phyloP scores from a whole-genome alignment of 768 basidiomycete genomes.

The Fibroporia radiculosa region DNA sequence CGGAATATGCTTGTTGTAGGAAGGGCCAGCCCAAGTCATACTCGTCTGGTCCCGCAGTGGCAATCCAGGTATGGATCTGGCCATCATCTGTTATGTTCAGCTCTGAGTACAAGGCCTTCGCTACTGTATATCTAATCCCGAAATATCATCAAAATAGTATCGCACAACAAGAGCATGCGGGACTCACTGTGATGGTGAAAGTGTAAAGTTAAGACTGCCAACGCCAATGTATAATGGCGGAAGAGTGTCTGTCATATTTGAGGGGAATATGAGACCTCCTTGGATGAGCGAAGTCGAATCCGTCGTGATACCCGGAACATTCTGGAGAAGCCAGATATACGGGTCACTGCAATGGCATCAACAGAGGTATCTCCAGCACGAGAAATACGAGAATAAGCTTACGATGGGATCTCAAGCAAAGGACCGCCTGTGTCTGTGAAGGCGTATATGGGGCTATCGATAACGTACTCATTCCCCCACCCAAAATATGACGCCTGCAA shows the following conservation, averaged over 20 bases:
- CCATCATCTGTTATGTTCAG: neutral
- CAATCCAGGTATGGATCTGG: neutral
- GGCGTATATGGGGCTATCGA: neutral
- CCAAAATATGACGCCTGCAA: neutral
- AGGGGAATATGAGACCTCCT: neutral
- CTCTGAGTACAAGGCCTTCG: neutral
- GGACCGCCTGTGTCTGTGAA: neutral
- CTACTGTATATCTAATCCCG: neutral
- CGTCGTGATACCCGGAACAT: neutral
- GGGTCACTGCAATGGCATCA: neutral
- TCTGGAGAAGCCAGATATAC: neutral
- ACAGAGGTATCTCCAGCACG: too few species aligned
- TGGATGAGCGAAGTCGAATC: neutral
- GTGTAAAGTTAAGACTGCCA: neutral
- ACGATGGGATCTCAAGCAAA: neutral
- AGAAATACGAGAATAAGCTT: neutral
- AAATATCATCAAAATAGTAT: neutral
- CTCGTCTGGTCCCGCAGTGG: neutral
- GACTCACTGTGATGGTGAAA: neutral
- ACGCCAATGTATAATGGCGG: neutral
- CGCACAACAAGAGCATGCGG: neutral
- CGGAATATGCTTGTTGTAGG: neutral
- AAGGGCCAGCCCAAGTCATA: neutral
- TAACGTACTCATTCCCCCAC: neutral
- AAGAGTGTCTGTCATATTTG: neutral